These are phyloP conservation scores for Aspergillus bertholletiae DNA, from an alignment of 495 filamentous ascomycete genomes.

Conservation along the genomic window DNA sequence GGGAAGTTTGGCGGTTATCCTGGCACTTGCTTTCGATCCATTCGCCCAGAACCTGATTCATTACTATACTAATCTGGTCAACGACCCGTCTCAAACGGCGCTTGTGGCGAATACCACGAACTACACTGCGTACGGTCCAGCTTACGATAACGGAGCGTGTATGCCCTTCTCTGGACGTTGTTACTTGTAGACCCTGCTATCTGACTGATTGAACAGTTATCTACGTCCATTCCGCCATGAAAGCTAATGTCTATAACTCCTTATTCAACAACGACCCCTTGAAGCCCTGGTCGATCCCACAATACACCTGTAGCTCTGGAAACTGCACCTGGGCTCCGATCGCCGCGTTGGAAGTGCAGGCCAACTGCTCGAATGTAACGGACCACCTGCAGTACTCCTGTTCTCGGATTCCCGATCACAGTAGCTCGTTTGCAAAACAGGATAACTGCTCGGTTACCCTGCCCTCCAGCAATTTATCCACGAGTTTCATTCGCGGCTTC, in stretches of 20 bases:
- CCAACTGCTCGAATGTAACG: conserved; percentile 9
- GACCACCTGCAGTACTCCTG: background rate
- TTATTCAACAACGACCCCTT: conserved; percentile 3
- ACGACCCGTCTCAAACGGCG: background rate
- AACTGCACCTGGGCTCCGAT: conserved; percentile 17
- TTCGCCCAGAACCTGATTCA: conserved; percentile 3
- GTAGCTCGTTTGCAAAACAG: too few relatives aligned
- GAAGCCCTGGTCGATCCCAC: conserved; percentile 6
- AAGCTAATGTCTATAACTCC: conserved; percentile 9
- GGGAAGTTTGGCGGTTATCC: background rate
- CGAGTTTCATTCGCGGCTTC: background rate
- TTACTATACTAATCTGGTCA: background rate
- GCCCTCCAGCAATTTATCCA: background rate
- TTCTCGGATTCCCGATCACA: background rate
- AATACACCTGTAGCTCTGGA: conserved; percentile 8
- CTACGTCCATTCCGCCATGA: background rate
- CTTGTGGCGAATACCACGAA: background rate
- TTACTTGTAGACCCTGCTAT: too few relatives aligned
- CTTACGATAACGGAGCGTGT: too few relatives aligned
- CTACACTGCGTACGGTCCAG: background rate
- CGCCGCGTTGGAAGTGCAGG: background rate
- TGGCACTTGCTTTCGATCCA: background rate
- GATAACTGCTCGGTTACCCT: background rate
- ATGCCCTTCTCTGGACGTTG: too few relatives aligned
- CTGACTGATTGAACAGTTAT: background rate